phyloP scores from a whole-genome alignment of 345 rosid species.

The Hypericum androsaemum region DNA sequence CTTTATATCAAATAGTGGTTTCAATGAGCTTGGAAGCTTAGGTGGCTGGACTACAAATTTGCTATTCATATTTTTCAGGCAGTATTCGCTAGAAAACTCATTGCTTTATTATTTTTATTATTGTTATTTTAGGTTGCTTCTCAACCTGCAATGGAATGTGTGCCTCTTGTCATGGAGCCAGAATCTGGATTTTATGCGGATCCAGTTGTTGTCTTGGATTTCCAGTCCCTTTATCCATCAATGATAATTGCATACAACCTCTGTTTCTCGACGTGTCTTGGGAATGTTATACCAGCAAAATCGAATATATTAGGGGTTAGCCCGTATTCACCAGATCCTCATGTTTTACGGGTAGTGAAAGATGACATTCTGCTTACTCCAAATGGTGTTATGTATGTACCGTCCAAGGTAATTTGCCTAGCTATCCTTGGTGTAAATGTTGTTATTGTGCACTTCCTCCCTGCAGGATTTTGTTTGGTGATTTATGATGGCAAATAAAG shows the following conservation, averaged over 20 bases:
- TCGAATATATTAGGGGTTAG: constrained; percentile 69
- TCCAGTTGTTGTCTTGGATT: constrained; percentile 92
- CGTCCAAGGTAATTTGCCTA: constrained; percentile 55
- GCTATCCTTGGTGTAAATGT: not conserved
- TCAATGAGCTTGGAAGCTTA: too few species aligned
- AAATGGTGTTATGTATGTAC: constrained; percentile 70
- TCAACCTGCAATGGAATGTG: constrained; percentile 98
- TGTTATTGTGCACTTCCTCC: too few species aligned
- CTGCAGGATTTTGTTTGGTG: too few species aligned
- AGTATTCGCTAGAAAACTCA: constrained; percentile 6
- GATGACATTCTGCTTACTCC: constrained; percentile 62
- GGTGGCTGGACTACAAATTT: too few species aligned
- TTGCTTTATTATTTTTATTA: constrained; percentile 6
- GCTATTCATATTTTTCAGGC: constrained; percentile 2
- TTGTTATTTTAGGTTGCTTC: constrained; percentile 60
- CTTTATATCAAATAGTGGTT: too few species aligned
- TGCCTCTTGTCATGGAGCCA: constrained; percentile 98
- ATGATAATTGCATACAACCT: constrained; percentile 95
- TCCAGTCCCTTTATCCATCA: constrained; percentile 96
- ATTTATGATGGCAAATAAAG: too few species aligned
- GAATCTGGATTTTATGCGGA: constrained; percentile 89
- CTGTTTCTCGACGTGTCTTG: constrained; percentile 90
- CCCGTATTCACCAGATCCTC: constrained; percentile 51
- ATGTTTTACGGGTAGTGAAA: constrained; percentile 42
- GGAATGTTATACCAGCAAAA: constrained; percentile 59